A percentile compares a stretch with the other conserved stretches of the same genome.
phyloP scores from a whole-genome alignment of 2,329 filamentous ascomycete species.

The Boeremia exigua region DNA sequence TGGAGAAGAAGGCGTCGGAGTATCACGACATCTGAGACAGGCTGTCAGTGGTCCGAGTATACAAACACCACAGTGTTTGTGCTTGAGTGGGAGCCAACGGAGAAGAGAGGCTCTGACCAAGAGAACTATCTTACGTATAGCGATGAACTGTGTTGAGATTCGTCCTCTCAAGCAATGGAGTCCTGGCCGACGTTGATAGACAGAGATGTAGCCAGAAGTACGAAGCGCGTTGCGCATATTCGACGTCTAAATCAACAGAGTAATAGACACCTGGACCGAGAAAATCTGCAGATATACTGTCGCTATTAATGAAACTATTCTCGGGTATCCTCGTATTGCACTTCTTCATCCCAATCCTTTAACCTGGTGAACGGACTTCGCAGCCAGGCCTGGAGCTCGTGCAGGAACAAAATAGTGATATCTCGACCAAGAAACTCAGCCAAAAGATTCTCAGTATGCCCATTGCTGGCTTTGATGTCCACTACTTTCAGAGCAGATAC shows the following conservation, averaged over 20 bases:
- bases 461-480: constrained; percentile 78
- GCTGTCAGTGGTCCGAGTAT: no score
- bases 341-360: constrained; percentile 78
- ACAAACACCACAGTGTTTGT: not conserved
- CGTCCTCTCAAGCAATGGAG: no score
- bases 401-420: constrained; percentile 76
- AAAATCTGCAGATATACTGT: not conserved
- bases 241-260: no score
- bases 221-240: no score
- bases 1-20: not conserved
- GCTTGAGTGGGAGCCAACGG: not conserved
- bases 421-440: constrained; percentile 78
- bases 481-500: constrained; percentile 82
- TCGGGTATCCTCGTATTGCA: constrained; percentile 67
- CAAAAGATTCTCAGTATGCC: constrained; percentile 80
- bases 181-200: no score
- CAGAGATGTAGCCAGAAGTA: no score
- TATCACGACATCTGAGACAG: not conserved
- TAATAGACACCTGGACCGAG: not conserved
- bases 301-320: no score
- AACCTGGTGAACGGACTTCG: constrained; percentile 77
- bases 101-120: no score
- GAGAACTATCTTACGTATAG: no score
- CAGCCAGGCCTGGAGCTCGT: constrained; percentile 84
- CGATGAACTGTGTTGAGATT: no score